phyloP scores from a whole-genome alignment of 768 basidiomycete genomes.

The Boletus subparvulus region DNA sequence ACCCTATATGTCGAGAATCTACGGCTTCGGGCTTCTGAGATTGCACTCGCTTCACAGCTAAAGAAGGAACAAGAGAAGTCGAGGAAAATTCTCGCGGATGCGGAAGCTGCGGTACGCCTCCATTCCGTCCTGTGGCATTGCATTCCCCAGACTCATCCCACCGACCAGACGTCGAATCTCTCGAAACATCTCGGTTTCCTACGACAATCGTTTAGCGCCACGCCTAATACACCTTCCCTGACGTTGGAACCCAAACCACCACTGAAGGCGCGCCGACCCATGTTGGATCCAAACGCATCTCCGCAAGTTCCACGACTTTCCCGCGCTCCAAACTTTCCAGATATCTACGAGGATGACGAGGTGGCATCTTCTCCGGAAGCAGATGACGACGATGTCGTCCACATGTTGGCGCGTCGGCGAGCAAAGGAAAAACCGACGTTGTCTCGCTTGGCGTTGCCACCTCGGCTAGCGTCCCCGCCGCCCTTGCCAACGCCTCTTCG shows the following conservation, averaged over 20 bases:
- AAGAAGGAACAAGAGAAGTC: conserved; percentile 81
- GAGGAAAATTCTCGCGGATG: conserved; percentile 65
- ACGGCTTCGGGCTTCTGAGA: conserved; percentile 76
- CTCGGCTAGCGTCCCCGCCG: conserved; percentile 42
- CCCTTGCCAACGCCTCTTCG: conserved; percentile 35
- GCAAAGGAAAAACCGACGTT: conserved; percentile 48
- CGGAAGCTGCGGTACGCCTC: conserved; percentile 67
- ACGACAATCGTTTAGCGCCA: conserved; percentile 59
- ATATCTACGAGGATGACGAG: conserved; percentile 70
- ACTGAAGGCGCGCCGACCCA: conserved; percentile 51
- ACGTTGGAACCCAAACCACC: conserved; percentile 41
- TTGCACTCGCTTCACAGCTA: conserved; percentile 70
- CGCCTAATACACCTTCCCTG: conserved; percentile 36
- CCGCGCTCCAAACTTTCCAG: conserved; percentile 64
- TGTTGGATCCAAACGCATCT: conserved; percentile 41
- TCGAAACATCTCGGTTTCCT: conserved; percentile 65
- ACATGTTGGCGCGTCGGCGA: conserved; percentile 41
- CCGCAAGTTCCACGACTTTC: conserved; percentile 57
- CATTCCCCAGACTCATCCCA: conserved; percentile 6
- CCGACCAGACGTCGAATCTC: conserved; percentile 51
- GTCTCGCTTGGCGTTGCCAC: conserved; percentile 49
- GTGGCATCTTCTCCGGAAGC: conserved; percentile 41
- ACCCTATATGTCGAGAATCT: conserved; percentile 82
- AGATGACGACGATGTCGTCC: conserved; percentile 41
- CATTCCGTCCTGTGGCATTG: conserved; percentile 16